Conservation (phyloP, 1,284 basidiomycete genomes). For the Heterobasidion occidentale region DNA sequence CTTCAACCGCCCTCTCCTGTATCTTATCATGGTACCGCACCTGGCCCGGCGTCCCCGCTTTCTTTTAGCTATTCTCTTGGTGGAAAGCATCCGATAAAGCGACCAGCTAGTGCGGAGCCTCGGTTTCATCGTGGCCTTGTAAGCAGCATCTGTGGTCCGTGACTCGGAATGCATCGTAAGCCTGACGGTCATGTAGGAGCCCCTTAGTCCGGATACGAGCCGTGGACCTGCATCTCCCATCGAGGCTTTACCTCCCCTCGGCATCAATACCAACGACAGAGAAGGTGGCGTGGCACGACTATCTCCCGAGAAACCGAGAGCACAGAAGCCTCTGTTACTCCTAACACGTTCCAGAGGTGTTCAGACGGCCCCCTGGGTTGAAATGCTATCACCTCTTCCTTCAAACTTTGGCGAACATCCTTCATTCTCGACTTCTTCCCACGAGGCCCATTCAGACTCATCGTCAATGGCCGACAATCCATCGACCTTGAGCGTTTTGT, state of each 20-base stretch:
- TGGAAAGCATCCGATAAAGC: slow-evolving; percentile 7
- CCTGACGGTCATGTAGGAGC: slow-evolving; percentile 32
- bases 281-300: slow-evolving; percentile 14
- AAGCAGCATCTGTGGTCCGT: slow-evolving; percentile 12
- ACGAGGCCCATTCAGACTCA: slow-evolving; percentile 57
- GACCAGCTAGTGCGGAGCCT: slow-evolving; percentile 22
- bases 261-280: background rate
- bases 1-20: background rate
- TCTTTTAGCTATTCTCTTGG: slow-evolving; percentile 6
- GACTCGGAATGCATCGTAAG: background rate
- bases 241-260: slow-evolving; percentile 33
- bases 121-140: slow-evolving; percentile 30
- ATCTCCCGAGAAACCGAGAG: background rate
- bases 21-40: slow-evolving; percentile 6
- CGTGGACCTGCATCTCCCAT: slow-evolving; percentile 49
- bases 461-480: slow-evolving; percentile 56
- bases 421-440: slow-evolving; percentile 32
- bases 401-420: slow-evolving; percentile 31
- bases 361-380: slow-evolving; percentile 57
- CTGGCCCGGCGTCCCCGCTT: slow-evolving; percentile 11
- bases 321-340: slow-evolving; percentile 29
- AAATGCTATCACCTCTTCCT: slow-evolving; percentile 23
- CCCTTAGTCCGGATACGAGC: slow-evolving; percentile 53
- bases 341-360: slow-evolving; percentile 49
- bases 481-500: slow-evolving; percentile 48